Base-by-base conservation (phyloP, 441 rosid genomes). In the Bruguiera hainesii region DNA sequence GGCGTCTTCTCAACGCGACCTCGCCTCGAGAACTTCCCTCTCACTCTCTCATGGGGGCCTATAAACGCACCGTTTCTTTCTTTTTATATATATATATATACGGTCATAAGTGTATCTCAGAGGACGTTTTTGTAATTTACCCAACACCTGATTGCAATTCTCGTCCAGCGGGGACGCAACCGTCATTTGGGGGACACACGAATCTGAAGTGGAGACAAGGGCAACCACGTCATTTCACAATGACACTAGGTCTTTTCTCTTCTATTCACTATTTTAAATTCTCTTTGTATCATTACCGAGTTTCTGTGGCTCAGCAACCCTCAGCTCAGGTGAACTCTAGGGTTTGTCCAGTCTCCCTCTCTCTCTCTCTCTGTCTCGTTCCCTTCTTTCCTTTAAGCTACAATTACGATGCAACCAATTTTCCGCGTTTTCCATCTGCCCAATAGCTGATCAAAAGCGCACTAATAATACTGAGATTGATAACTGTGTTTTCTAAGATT, bases 301-400 rank as follows among this genome's bases (percentile, higher is more conserved):
- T 53, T 53, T 53, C 15, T 55, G 58, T 55, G 58, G 58, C 58
- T 55, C 30, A 55, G 58, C 58, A 15, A 1, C 28, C 6, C 58
- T n/a, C 7, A 10, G 58, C 18, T 23, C 58, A 23, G 29, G 58
- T 55, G 29, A 23, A 10, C 30, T 25, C 30, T 55, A 23, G 58
- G 58, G 58, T 55, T 55, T 23, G 23, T 1, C 3, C 31, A 3
- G 3, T 29, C 33, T 63, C 66, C 71, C 66, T 67, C 37, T 63
- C 31, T n/a, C 55, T 35, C 7, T 42, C 79, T 73, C 77, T 77
- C 70, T 73, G 73, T 30, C 5, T 42, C 28, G 64, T 19, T n/a
- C 39, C 29, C 3, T 33, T 64, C 20, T 51, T 35, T 68, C 10
- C 6, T 8, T 51, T 68, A 2, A 11, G 16, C 48, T 11, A 2